phyloP scores from a whole-genome alignment of 2,329 filamentous ascomycete genomes.

The Botryotinia calthae region DNA sequence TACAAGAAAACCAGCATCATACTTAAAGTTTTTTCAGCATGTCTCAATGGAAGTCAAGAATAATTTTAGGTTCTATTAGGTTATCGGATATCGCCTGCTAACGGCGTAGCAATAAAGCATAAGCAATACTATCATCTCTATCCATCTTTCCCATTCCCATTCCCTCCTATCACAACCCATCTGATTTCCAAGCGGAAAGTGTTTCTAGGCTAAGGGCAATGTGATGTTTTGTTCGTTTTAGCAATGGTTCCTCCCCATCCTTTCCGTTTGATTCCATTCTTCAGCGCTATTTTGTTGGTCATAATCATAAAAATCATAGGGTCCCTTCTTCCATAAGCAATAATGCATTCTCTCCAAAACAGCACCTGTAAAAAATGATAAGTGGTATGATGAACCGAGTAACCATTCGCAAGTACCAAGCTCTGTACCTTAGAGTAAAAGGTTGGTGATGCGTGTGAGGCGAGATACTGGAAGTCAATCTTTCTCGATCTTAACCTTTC shows the following conservation, averaged over 20 bases:
- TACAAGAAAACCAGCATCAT: not conserved
- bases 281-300: not conserved
- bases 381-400: not conserved
- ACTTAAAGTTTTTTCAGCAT: not conserved
- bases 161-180: constrained; percentile 8
- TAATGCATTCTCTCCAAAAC: not conserved
- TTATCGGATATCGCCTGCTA: constrained; percentile 7
- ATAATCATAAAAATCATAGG: constrained; percentile 8
- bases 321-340: constrained; percentile 8
- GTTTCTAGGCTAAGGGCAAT: not conserved
- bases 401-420: not conserved
- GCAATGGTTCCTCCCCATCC: not conserved
- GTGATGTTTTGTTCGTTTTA: not conserved
- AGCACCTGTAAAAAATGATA: not conserved
- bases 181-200: constrained; percentile 18
- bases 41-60: not conserved
- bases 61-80: constrained; percentile 18
- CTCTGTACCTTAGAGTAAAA: not conserved
- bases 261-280: not conserved
- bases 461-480: constrained; percentile 9
- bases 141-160: constrained; percentile 15
- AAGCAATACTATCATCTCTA: constrained; percentile 17
- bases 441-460: not conserved
- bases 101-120: constrained; percentile 17
- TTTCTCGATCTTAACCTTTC: constrained; percentile 36